Evolutionary conservation across 208 protist species (phyloP).

Genomic region (Phytomonas francai): DNA sequence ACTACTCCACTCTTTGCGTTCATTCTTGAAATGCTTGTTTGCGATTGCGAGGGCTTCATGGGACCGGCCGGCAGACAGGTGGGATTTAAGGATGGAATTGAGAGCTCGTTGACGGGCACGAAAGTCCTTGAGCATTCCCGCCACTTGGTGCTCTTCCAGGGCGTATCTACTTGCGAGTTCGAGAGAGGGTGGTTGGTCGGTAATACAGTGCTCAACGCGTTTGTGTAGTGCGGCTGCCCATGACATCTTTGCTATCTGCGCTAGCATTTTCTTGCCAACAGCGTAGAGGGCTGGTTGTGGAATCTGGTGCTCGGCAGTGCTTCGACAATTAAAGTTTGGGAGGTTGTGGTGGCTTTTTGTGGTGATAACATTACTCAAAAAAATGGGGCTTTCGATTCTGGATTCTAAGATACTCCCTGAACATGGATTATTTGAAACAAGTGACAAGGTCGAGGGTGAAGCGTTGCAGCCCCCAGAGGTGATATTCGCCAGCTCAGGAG

Average conservation of each 20-base stretch:
- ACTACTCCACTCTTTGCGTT: slow-evolving; percentile 57
- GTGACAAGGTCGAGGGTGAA: neutral
- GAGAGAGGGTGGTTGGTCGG: slow-evolving; percentile 32
- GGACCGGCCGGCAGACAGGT: slow-evolving; percentile 46
- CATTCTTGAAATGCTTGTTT: slow-evolving; percentile 61
- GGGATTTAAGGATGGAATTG: slow-evolving; percentile 47
- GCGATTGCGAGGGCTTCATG: slow-evolving; percentile 47
- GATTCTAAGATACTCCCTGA: neutral
- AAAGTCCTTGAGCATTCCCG: slow-evolving; percentile 34
- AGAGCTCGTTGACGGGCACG: slow-evolving; percentile 57
- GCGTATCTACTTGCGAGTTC: slow-evolving; percentile 35
- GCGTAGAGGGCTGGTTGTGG: slow-evolving; percentile 2
- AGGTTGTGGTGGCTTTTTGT: neutral
- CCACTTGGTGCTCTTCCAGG: slow-evolving; percentile 44
- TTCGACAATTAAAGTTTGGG: neutral
- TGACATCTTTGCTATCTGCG: slow-evolving; percentile 52
- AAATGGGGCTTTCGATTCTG: neutral
- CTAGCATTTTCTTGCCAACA: slow-evolving; percentile 22
- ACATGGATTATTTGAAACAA: neutral
- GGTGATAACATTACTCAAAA: slow-evolving; percentile 4
- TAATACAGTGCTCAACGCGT: slow-evolving; percentile 61
- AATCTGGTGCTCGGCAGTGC: neutral
- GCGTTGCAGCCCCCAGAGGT: neutral
- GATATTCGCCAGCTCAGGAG: neutral
- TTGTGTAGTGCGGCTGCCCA: slow-evolving; percentile 72